Percentiles rank a stretch among this genome's conserved stretches.
Conservation (phyloP, 768 basidiomycete genomes). For the Phanerochaete sordida region DNA sequence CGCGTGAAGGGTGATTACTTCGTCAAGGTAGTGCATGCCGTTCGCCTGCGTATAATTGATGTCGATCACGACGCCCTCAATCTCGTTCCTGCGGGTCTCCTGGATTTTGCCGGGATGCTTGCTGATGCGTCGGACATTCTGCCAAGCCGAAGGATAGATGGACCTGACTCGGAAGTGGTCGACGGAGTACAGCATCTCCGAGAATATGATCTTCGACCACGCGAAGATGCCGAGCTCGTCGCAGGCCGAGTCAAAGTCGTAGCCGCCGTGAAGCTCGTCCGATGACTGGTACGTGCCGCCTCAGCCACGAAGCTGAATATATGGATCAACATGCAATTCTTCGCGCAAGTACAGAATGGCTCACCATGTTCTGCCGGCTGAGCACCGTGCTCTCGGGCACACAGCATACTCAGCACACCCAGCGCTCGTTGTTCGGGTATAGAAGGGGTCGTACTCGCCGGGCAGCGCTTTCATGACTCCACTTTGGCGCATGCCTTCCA, state of each 20-base stretch:
- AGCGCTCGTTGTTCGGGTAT: slow-evolving; percentile 45
- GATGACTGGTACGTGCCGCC: slow-evolving; percentile 40
- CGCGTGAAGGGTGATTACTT: slow-evolving; percentile 28
- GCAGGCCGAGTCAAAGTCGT: slow-evolving; percentile 55
- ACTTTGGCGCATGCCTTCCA: too few species aligned
- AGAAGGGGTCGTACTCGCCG: slow-evolving; percentile 61
- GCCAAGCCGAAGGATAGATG: slow-evolving; percentile 51
- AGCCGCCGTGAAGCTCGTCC: slow-evolving; percentile 37
- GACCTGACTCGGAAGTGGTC: slow-evolving; percentile 49
- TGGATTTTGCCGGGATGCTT: slow-evolving; percentile 54
- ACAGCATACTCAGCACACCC: slow-evolving; percentile 53
- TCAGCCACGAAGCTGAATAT: slow-evolving; percentile 49
- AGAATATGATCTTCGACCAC: slow-evolving; percentile 62
- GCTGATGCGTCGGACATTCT: slow-evolving; percentile 54
- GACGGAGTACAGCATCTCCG: slow-evolving; percentile 52
- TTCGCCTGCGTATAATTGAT: slow-evolving; percentile 35
- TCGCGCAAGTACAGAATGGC: slow-evolving; percentile 15
- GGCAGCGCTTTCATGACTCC: too few species aligned
- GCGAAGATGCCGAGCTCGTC: slow-evolving; percentile 59
- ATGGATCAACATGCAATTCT: too few species aligned
- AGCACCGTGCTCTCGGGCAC: slow-evolving; percentile 50
- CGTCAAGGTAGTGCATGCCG: slow-evolving; percentile 47
- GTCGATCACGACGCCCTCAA: slow-evolving; percentile 47
- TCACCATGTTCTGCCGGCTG: slow-evolving; percentile 59
- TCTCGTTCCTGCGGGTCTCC: slow-evolving; percentile 62